Percentiles rank a stretch among this genome's conserved stretches.
These are phyloP conservation scores for Myochromella boudieri DNA, from an alignment of 768 basidiomycete species.

Conservation along the genomic window DNA sequence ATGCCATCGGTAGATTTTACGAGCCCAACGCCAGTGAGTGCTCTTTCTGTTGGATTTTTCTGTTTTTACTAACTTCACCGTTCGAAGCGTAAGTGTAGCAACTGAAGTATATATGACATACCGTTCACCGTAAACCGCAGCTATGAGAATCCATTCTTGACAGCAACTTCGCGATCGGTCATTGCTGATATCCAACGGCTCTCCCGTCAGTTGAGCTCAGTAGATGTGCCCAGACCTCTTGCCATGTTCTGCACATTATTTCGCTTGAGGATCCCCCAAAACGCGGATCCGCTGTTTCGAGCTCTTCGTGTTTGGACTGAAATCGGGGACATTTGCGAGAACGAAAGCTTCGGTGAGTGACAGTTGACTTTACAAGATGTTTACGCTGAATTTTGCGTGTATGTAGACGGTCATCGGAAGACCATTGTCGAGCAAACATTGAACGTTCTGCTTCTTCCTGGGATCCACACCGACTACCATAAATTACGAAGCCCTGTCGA, in stretches of 20 bases:
- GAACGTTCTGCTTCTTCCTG: slow-evolving; percentile 74
- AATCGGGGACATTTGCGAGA: slow-evolving; percentile 72
- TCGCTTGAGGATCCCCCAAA: slow-evolving; percentile 37
- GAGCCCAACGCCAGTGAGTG: slow-evolving; percentile 67
- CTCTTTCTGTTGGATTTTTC: slow-evolving; percentile 2
- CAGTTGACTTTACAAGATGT: neutral
- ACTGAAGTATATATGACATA: neutral
- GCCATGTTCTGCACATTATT: slow-evolving; percentile 60
- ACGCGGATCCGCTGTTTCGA: slow-evolving; percentile 66
- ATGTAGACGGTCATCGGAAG: slow-evolving; percentile 37
- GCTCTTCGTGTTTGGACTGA: slow-evolving; percentile 62
- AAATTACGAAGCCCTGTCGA: slow-evolving; percentile 32
- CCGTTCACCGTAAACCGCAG: slow-evolving; percentile 29
- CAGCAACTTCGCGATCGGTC: slow-evolving; percentile 69
- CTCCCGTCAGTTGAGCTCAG: slow-evolving; percentile 28
- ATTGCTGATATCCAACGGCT: slow-evolving; percentile 72
- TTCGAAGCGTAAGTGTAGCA: slow-evolving; percentile 38
- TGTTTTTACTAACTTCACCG: slow-evolving; percentile 16
- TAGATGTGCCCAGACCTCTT: slow-evolving; percentile 50
- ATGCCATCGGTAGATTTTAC: slow-evolving; percentile 61
- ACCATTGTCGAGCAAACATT: slow-evolving; percentile 80
- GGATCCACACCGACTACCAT: slow-evolving; percentile 54
- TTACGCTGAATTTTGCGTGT: neutral
- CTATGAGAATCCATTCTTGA: slow-evolving; percentile 80
- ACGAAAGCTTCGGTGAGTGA: slow-evolving; percentile 69